Evolutionary conservation across 371 early-diverging fungal species (phyloP).

Genomic region (Lichtheimia corymbifera): DNA sequence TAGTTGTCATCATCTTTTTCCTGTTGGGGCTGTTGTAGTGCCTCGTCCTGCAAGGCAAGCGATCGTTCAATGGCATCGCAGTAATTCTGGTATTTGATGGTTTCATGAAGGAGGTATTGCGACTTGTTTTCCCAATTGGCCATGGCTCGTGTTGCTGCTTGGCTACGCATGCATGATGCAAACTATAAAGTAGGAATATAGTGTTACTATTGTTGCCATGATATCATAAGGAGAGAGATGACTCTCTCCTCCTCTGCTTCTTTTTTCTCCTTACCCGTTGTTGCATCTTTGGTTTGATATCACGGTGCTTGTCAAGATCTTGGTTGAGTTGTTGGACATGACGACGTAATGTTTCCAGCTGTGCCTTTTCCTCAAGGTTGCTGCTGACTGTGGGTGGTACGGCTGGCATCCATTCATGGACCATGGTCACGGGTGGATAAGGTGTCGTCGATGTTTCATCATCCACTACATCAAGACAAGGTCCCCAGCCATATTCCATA

Average conservation of each 20-base stretch:
- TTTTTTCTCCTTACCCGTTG: slow-evolving; percentile 14
- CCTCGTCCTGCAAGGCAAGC: slow-evolving; percentile 43
- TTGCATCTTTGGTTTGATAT: slow-evolving; percentile 44
- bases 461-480: slow-evolving; percentile 47
- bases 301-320: slow-evolving; percentile 42
- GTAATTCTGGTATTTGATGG: slow-evolving; percentile 87
- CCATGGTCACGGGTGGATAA: slow-evolving; percentile 6
- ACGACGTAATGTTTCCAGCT: slow-evolving; percentile 30
- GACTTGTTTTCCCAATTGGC: slow-evolving; percentile 86
- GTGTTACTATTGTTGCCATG: not conserved
- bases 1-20: no score
- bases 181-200: not conserved
- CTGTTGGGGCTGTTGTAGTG: slow-evolving; percentile 4
- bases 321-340: slow-evolving; percentile 34
- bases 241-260: not conserved
- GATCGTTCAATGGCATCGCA: slow-evolving; percentile 76
- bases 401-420: slow-evolving; percentile 43
- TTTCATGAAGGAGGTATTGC: slow-evolving; percentile 80
- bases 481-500: slow-evolving; percentile 92
- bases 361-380: slow-evolving; percentile 31
- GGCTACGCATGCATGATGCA: slow-evolving; percentile 28
- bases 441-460: not conserved
- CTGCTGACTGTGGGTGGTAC: slow-evolving; percentile 38
- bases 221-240: not conserved
- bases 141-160: slow-evolving; percentile 64